Evolutionary conservation across 345 rosid genomes (phyloP).

Genomic region (Boechera retrofracta): DNA sequence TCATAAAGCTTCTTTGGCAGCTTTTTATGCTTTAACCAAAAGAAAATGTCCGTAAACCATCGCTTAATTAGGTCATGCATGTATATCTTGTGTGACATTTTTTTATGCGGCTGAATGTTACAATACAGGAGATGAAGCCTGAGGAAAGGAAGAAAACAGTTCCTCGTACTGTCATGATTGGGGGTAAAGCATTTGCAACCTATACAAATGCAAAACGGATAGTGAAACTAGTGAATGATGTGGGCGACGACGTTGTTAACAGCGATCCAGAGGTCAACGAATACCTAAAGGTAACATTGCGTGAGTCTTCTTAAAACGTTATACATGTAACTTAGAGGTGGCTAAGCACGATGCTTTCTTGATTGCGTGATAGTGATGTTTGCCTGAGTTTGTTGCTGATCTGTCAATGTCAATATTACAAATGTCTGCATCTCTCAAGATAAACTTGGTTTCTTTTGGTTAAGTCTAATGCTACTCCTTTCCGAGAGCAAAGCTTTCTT

Average conservation of each 20-base stretch:
- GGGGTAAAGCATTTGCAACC: conserved; percentile 98
- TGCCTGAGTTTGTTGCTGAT: conserved; percentile 16
- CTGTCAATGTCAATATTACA: conserved; percentile 6
- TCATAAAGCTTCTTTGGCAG: conserved; percentile 6
- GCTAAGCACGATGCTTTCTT: conserved; percentile 1
- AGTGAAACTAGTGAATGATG: conserved; percentile 95
- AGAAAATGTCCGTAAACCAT: not conserved
- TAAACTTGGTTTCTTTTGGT: conserved; percentile 27
- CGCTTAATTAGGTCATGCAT: not conserved
- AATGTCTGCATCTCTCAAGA: conserved; percentile 4
- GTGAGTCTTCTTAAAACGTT: conserved; percentile 8
- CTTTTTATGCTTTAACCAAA: not conserved
- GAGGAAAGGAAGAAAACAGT: conserved; percentile 81
- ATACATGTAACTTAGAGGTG: not conserved
- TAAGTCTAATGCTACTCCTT: conserved; percentile 5
- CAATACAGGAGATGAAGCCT: conserved; percentile 76
- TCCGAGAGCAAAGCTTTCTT: conserved; percentile 14
- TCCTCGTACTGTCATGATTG: conserved; percentile 93
- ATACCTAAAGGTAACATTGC: conserved; percentile 70
- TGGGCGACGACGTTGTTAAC: conserved; percentile 77
- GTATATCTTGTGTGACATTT: conserved; percentile 23
- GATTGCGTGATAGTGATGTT: not conserved
- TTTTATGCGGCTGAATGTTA: conserved; percentile 41
- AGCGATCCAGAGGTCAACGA: conserved; percentile 89
- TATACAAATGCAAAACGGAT: conserved; percentile 96